Evolutionary conservation across 495 filamentous ascomycete genomes (phyloP), one percentile per base, ranked within the genome.

Genomic region (Aspergillus carlsbadensis): DNA sequence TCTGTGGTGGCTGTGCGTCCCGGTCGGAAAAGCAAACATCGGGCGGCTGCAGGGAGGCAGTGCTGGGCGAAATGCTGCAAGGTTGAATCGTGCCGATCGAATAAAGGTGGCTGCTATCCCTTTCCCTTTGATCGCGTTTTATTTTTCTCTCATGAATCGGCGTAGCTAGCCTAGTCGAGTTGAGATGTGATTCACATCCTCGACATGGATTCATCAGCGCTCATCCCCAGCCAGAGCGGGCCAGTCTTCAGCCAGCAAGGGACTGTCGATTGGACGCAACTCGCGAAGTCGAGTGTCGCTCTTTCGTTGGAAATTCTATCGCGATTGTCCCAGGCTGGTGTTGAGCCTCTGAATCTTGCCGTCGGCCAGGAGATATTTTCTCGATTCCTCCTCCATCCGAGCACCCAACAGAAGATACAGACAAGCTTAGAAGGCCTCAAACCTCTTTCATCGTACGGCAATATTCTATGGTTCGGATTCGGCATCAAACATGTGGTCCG

Each of bases 251-350:
- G 10, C 20, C 43, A 46, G n/a, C 43, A 26, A 21, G 43, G 43
- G 13, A 46, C 43, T 26, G 43, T 46, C 21, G 43, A 46, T 15
- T 46, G 43, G 18, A 46, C 43, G 21, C 43, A 46, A 26, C 18
- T 46, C 8, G 43, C 43, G 20, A 46, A 26, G 20, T 46, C 43
- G 1, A 46, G 22, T 46, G 43, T 46, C n/a, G 26, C 43, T 26
- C 22, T 46, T 11, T 46, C 43, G 18, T 17, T 46, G 10, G 43
- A 46, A 21, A 46, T 46, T 21, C 43, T 46, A n/a, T 46, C 43
- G 15, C 10, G 43, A 17, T 15, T 46, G n/a, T 46, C 43, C 43
- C 18, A 46, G 20, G 43, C 43, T 29, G 43, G 43, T 4, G 43
- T 46, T 26, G 43, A 46, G 20, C 43, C 20, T 26, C 43, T 46